Evolutionary conservation across 805 yeast species (phyloP), one percentile per base, ranked within the genome.

Genomic region (Pichia heedii): DNA sequence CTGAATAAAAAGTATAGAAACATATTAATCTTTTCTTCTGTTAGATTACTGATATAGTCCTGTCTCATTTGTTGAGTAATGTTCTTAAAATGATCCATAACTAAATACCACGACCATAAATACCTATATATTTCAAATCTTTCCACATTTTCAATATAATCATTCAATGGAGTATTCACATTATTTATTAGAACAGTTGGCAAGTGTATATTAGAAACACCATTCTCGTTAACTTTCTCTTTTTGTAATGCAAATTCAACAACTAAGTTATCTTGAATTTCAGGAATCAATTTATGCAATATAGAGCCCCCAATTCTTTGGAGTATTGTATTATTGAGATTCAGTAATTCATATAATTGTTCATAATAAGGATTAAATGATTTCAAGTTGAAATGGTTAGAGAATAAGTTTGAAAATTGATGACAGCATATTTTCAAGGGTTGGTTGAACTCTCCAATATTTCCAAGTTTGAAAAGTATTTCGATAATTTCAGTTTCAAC

Each of bases 51-150:
- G 30, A 81, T 71, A 52, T 82, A 84, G 36, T 70, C 66, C 37
- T 74, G 70, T 44, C 88, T 71, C 50, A 87, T 69, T 34, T 75
- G 73, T 50, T 76, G 77, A 1, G 93, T 76, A 6, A 83, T 72
- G 45, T 78, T 76, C 41, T 72, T 69, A 56, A 87, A 83, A 58
- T 78, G 78, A 24, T 63, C 65, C 49, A 84, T 69, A 0, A 84
- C 59, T 42, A 85, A 64, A 48, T 63, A 65, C 94, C 95, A 88
- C 44, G 77, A 65, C 80, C 84, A 81, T 29, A 82, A 51, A 54
- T 74, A 82, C 19, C 58, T 65, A 24, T 70, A 54, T 37, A 69
- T 56, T 4, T 55, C 57, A 24, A 51, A 46, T 20, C 62, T 65
- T 22, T 66, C 65, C 35, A 70, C 71, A 43, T 53, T 51, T 22